Percentiles rank a stretch among this genome's conserved stretches.
Evolutionary conservation across 768 basidiomycete genomes (phyloP).

Genomic region (Chalciporus sphaerocephalus): DNA sequence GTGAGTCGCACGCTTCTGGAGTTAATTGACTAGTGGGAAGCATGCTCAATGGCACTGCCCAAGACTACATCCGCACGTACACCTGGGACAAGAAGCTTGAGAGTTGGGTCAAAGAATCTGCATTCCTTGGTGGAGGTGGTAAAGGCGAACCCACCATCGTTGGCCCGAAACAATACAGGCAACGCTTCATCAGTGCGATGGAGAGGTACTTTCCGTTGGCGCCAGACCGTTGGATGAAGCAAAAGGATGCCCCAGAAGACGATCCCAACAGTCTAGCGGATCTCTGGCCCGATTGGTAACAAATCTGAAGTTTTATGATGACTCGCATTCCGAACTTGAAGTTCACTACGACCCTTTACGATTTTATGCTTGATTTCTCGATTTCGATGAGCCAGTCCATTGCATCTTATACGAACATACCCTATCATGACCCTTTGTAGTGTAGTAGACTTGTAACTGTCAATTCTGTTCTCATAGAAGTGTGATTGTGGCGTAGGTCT

Average conservation of each 20-base stretch:
- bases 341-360: neutral
- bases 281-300: conserved; percentile 62
- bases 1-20: conserved; percentile 43
- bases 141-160: conserved; percentile 95
- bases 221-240: conserved; percentile 91
- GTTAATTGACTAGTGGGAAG: neutral
- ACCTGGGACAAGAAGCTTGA: conserved; percentile 99
- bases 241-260: conserved; percentile 72
- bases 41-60: conserved; percentile 3
- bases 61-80: conserved; percentile 93
- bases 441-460: neutral
- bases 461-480: neutral
- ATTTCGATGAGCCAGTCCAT: neutral
- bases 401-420: conserved; percentile 17
- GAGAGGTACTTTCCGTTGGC: conserved; percentile 85
- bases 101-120: conserved; percentile 95
- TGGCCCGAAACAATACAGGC: conserved; percentile 91
- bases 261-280: conserved; percentile 54
- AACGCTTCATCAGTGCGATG: conserved; percentile 83
- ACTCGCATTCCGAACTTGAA: conserved; percentile 4
- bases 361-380: conserved; percentile 5
- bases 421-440: conserved; percentile 32
- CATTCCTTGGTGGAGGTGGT: conserved; percentile 78
- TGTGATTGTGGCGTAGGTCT: conserved; percentile 4
- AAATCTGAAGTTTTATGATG: neutral